Conservation (phyloP, 108 stramenopile species). For the Discostella pseudostelligera region DNA sequence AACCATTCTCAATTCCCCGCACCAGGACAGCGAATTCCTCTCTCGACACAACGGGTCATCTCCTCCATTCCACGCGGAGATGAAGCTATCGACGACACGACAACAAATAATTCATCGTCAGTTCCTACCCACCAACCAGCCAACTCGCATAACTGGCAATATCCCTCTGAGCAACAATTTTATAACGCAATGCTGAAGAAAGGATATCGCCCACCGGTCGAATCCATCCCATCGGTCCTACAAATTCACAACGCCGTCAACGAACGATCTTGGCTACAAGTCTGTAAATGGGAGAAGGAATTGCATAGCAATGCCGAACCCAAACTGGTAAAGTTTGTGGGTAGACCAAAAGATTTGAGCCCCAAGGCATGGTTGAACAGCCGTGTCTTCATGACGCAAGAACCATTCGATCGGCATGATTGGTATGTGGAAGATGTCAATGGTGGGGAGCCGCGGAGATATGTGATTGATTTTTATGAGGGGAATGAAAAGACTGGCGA, state of each 20-base stretch:
- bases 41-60: conserved; percentile 64
- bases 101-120: conserved; percentile 6
- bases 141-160: conserved; percentile 75
- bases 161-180: conserved; percentile 96
- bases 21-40: conserved; percentile 68
- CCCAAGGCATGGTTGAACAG: conserved; percentile 90
- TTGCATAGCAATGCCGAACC: conserved; percentile 50
- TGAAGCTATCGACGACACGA: conserved; percentile 7
- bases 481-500: conserved; percentile 43
- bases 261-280: conserved; percentile 87
- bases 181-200: conserved; percentile 96
- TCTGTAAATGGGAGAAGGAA: conserved; percentile 72
- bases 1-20: conserved; percentile 74
- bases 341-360: conserved; percentile 85
- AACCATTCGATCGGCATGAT: conserved; percentile 97
- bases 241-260: conserved; percentile 96
- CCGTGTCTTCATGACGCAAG: conserved; percentile 62
- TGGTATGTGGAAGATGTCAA: conserved; percentile 85
- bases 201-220: conserved; percentile 82
- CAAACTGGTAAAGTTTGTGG: conserved; percentile 83
- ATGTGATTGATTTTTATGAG: conserved; percentile 96
- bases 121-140: conserved; percentile 40
- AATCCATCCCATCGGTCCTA: conserved; percentile 80
- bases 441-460: conserved; percentile 65
- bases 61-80: conserved; percentile 80